These are phyloP conservation scores for Neonectria coccinea DNA, from an alignment of 2,329 filamentous ascomycete genomes.

Conservation along the genomic window DNA sequence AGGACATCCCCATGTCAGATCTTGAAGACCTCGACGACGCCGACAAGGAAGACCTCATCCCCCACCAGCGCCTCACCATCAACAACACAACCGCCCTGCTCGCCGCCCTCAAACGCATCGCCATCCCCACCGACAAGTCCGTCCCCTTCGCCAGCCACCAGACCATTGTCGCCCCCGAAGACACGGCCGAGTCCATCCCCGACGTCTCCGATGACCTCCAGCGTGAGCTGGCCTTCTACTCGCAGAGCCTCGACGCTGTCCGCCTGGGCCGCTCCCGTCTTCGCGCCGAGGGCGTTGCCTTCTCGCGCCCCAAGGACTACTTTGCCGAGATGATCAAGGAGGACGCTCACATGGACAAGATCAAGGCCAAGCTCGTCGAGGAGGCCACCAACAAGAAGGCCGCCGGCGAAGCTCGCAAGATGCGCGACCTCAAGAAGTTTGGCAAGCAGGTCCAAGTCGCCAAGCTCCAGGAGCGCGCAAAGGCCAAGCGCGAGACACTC, in stretches of 20 bases:
- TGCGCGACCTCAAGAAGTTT: slow-evolving; percentile 98
- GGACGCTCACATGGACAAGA: slow-evolving; percentile 97
- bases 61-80: slow-evolving; percentile 93
- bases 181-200: slow-evolving; percentile 74
- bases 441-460: slow-evolving; percentile 98
- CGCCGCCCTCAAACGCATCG: slow-evolving; percentile 82
- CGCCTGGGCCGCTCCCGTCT: slow-evolving; percentile 78
- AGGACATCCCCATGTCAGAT: slow-evolving; percentile 91
- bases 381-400: slow-evolving; percentile 94
- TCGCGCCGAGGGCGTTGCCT: slow-evolving; percentile 84
- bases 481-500: slow-evolving; percentile 90
- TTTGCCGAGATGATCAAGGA: slow-evolving; percentile 99
- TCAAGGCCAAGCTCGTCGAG: slow-evolving; percentile 92
- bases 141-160: slow-evolving; percentile 88
- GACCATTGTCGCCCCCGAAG: slow-evolving; percentile 74
- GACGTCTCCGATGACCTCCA: slow-evolving; percentile 92
- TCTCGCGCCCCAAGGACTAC: slow-evolving; percentile 91
- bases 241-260: slow-evolving; percentile 85
- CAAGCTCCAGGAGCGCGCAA: slow-evolving; percentile 92
- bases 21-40: slow-evolving; percentile 82
- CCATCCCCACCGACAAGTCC: slow-evolving; percentile 71
- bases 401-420: slow-evolving; percentile 87
- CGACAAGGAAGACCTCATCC: slow-evolving; percentile 87
- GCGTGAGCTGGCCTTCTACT: slow-evolving; percentile 93
- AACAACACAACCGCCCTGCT: slow-evolving; percentile 94